Evolutionary conservation across 345 rosid species (phyloP).

Genomic region (Aethionema arabicum): DNA sequence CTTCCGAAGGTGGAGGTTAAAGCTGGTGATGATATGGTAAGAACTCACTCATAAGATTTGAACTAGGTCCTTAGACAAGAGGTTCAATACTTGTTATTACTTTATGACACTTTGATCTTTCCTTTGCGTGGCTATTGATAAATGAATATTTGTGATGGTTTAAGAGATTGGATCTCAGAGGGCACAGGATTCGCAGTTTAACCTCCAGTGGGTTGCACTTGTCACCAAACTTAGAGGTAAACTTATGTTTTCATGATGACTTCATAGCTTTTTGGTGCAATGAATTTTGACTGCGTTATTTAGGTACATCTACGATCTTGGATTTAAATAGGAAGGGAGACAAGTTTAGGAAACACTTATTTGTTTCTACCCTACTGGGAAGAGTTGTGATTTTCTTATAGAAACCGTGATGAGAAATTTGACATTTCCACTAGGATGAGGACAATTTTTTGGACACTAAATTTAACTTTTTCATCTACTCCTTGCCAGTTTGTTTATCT

Average conservation of each 20-base stretch:
- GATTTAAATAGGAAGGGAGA: constrained; percentile 16
- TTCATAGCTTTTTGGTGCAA: constrained; percentile 22
- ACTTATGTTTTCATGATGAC: constrained; percentile 4
- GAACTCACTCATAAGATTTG: constrained; percentile 25
- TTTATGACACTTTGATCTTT: constrained; percentile 15
- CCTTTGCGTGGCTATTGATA: constrained; percentile 19
- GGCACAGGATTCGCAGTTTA: constrained; percentile 83
- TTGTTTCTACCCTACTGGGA: background rate
- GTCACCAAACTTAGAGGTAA: constrained; percentile 88
- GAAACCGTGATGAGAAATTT: background rate
- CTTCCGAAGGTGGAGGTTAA: constrained; percentile 93
- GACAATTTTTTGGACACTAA: constrained; percentile 4
- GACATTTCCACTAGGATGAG: background rate
- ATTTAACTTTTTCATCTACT: constrained; percentile 25
- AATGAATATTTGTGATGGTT: constrained; percentile 27
- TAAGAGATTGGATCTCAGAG: constrained; percentile 96
- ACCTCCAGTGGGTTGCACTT: constrained; percentile 75
- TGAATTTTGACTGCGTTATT: background rate
- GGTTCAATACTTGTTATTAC: constrained; percentile 2
- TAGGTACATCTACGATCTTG: constrained; percentile 12
- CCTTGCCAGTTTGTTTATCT: constrained; percentile 90
- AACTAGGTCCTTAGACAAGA: constrained; percentile 5
- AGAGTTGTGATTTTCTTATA: constrained; percentile 6
- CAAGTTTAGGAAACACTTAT: background rate
- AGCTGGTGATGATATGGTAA: constrained; percentile 94